These are phyloP conservation scores for Elongisporangium anandrum DNA, from an alignment of 352 stramenopile species.

Conservation along the genomic window DNA sequence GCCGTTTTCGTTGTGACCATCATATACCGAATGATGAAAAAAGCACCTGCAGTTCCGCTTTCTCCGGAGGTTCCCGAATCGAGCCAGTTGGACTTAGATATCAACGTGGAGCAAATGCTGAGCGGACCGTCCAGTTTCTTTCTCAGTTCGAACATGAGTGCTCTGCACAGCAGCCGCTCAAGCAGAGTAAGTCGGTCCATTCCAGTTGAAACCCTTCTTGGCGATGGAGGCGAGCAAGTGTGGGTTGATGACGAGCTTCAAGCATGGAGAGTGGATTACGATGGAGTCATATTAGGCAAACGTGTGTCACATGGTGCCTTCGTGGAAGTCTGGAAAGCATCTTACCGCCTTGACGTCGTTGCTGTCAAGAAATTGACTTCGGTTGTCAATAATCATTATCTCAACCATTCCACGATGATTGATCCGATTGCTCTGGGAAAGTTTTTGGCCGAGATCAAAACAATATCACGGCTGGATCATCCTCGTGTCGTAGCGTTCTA, in stretches of 20 bases:
- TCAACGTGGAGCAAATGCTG: neutral
- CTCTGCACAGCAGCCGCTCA: constrained; percentile 1
- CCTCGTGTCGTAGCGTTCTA: constrained; percentile 50
- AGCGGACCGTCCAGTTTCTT: neutral
- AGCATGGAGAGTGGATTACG: constrained; percentile 32
- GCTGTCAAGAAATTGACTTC: constrained; percentile 34
- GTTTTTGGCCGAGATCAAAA: constrained; percentile 47
- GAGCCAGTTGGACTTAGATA: neutral
- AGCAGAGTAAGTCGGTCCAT: constrained; percentile 2
- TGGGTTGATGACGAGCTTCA: constrained; percentile 37
- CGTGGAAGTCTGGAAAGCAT: constrained; percentile 35
- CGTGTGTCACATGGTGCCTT: constrained; percentile 23
- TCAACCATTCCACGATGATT: constrained; percentile 14
- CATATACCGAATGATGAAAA: constrained; percentile 8
- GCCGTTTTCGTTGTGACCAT: constrained; percentile 20
- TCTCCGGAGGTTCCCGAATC: neutral
- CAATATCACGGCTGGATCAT: constrained; percentile 44
- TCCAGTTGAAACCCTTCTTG: constrained; percentile 8
- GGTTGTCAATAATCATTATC: constrained; percentile 10
- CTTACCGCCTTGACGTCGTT: constrained; percentile 32
- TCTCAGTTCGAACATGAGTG: too few relatives aligned
- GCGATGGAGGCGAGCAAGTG: neutral
- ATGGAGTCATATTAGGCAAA: constrained; percentile 18
- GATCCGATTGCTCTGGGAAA: constrained; percentile 26
- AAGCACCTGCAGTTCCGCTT: neutral